phyloP scores from a whole-genome alignment of 1,139 yeast species.

The Blastobotrys petasosporus region DNA sequence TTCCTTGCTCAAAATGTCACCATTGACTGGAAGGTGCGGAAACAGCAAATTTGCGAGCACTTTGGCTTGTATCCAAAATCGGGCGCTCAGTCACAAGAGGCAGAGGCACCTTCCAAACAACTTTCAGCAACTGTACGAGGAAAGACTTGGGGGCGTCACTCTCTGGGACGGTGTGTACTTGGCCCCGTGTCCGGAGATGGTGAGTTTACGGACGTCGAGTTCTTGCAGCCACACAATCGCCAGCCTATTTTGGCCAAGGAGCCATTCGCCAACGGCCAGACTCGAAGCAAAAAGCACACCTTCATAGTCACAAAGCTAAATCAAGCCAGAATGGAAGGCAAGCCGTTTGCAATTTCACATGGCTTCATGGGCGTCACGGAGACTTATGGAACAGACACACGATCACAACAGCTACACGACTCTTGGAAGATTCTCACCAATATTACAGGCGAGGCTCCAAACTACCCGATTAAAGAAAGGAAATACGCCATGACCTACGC shows the following conservation, averaged over 20 bases:
- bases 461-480: constrained; percentile 39
- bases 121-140: constrained; percentile 7
- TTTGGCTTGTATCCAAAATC: constrained; percentile 44
- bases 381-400: constrained; percentile 27
- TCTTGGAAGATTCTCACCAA: constrained; percentile 33
- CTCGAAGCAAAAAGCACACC: constrained; percentile 51
- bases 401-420: constrained; percentile 37
- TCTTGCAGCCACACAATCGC: constrained; percentile 22
- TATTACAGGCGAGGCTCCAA: constrained; percentile 27
- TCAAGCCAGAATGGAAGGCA: constrained; percentile 53
- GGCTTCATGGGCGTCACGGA: constrained; percentile 46
- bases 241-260: constrained; percentile 4
- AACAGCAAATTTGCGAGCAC: constrained; percentile 63
- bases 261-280: constrained; percentile 16
- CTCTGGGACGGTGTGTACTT: constrained; percentile 33
- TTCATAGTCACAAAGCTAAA: constrained; percentile 64
- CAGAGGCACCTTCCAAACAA: constrained; percentile 2
- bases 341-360: constrained; percentile 46
- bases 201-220: constrained; percentile 31
- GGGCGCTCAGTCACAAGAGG: constrained; percentile 7
- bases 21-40: constrained; percentile 77
- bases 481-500: constrained; percentile 39
- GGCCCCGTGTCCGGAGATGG: constrained; percentile 33
- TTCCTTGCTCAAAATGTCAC: constrained; percentile 68
- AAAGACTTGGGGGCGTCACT: constrained; percentile 30